Percentiles rank a stretch among this genome's conserved stretches.
Conservation (phyloP, 495 filamentous ascomycete species). For the Elaphomyces granulatus region DNA sequence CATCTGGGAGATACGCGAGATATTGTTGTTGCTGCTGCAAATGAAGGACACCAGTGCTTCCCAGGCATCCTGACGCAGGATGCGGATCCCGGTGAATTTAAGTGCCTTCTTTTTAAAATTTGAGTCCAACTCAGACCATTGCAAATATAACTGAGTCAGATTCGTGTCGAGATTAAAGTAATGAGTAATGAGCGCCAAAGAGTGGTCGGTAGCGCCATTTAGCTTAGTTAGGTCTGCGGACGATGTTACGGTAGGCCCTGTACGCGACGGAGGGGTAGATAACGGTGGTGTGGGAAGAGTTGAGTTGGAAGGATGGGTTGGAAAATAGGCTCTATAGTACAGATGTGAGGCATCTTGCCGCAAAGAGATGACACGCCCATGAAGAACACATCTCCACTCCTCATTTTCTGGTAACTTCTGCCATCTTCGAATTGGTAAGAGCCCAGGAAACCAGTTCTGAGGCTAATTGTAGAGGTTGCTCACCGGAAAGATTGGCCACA, state of each 20-base stretch:
- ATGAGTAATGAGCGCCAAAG: constrained; percentile 50
- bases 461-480: constrained; percentile 1
- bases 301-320: constrained; percentile 12
- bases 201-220: constrained; percentile 38
- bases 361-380: constrained; percentile 70
- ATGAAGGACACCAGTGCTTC: constrained; percentile 90
- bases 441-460: neutral
- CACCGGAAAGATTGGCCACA: constrained; percentile 84
- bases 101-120: constrained; percentile 85
- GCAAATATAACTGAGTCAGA: constrained; percentile 58
- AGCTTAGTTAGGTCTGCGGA: neutral
- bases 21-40: constrained; percentile 98
- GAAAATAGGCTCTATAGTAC: constrained; percentile 60
- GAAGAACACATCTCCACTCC: constrained; percentile 85
- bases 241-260: constrained; percentile 4
- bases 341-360: constrained; percentile 67
- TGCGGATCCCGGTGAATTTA: constrained; percentile 84
- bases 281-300: constrained; percentile 15
- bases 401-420: constrained; percentile 53
- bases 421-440: constrained; percentile 54
- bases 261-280: constrained; percentile 19
- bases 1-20: constrained; percentile 88
- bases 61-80: constrained; percentile 91
- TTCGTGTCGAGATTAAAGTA: constrained; percentile 75
- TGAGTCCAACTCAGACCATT: constrained; percentile 74